Conservation (phyloP, 768 basidiomycete species). For the Lactifluus pinguis region DNA sequence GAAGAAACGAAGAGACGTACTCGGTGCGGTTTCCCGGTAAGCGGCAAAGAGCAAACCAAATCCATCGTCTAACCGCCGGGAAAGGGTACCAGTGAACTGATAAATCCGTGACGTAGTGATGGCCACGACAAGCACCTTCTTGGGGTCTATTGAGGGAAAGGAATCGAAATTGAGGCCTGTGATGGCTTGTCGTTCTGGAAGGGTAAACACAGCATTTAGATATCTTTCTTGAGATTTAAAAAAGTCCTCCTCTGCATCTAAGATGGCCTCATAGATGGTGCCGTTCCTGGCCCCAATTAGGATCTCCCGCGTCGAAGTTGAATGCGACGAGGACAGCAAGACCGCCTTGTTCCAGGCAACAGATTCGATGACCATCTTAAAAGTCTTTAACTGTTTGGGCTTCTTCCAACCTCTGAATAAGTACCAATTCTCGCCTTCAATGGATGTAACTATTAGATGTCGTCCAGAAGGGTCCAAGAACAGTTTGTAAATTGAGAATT, state of each 20-base stretch:
- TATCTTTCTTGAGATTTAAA: slow-evolving; percentile 85
- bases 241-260: slow-evolving; percentile 87
- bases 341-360: slow-evolving; percentile 83
- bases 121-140: slow-evolving; percentile 60
- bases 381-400: slow-evolving; percentile 64
- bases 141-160: slow-evolving; percentile 55
- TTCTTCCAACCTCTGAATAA: slow-evolving; percentile 75
- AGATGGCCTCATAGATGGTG: slow-evolving; percentile 76
- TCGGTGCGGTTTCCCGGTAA: slow-evolving; percentile 72
- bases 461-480: slow-evolving; percentile 91
- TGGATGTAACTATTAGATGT: slow-evolving; percentile 81
- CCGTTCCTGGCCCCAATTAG: slow-evolving; percentile 83
- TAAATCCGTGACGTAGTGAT: slow-evolving; percentile 87
- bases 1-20: slow-evolving; percentile 36
- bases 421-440: slow-evolving; percentile 91
- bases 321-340: slow-evolving; percentile 51
- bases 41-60: slow-evolving; percentile 66
- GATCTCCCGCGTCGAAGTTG: slow-evolving; percentile 74
- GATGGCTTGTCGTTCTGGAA: slow-evolving; percentile 75
- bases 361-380: slow-evolving; percentile 84
- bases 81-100: slow-evolving; percentile 69
- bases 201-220: slow-evolving; percentile 59
- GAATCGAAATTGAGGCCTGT: slow-evolving; percentile 80
- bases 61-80: slow-evolving; percentile 63
- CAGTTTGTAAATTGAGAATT: slow-evolving; percentile 70